Evolutionary conservation across 2,329 filamentous ascomycete species (phyloP), one percentile per base, ranked within the genome.

Genomic region (Septoria linicola): DNA sequence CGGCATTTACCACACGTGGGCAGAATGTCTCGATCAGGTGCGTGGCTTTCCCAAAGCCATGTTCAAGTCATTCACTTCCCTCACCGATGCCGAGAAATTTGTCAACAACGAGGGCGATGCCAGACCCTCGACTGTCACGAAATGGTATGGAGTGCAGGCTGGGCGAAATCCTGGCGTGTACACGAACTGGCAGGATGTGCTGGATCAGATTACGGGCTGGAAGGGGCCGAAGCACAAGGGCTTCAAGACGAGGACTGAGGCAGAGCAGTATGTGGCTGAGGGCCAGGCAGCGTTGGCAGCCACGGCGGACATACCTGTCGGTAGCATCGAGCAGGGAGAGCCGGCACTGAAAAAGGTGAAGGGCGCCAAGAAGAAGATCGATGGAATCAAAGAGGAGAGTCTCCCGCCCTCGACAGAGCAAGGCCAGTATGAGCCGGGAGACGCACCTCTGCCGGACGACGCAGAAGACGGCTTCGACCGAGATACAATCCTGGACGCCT

Each of bases 1-100:
- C 3, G 83, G 82, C 8, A 76, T 87, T 41, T 86, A 86, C 64
- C 75, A 80, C 63, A 78, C 74, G 49, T 86, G 82, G 81, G 69
- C 71, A 36, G 82, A 85, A 55, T 84, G 81, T 61, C 71, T 83
- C 55, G 72, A 73, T 23, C 82, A 86, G 65, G 77, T 84, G 40
- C 79, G 74, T 42, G 83, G 82, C 17, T 82, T 76, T 62, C 63
- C 65, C 79, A 83, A 67, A 64, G 71, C 59, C 65, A 69, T 54
- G 51, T 70, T 87, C 75, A 92, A 93, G 73, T 89, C 87, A 1
- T 96, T 96, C 66, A 72, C 77, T 8, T 82, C 80, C 0, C 74
- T 79, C 52, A 79, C 84, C 56, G 89, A 96, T 53, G 92, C 92
- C n/a, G 80, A 87, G 63, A 82, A 81, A 1, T 96, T 88, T 66